Conservation (phyloP, 2,329 filamentous ascomycete genomes). For the Venturiaceae sp. region DNA sequence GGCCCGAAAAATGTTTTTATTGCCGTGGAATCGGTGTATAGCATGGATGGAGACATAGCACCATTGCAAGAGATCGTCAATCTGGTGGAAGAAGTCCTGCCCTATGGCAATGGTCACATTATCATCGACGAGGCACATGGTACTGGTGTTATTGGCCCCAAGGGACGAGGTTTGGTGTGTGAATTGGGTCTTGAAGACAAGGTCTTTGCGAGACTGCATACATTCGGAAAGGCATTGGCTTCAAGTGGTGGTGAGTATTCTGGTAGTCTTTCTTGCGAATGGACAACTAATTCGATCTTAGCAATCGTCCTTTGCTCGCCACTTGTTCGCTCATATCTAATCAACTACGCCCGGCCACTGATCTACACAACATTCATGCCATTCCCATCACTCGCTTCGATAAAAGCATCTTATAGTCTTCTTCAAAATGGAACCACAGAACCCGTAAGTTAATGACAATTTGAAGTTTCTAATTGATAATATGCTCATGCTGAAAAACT, state of each 20-base stretch:
- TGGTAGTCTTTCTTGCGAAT: background rate
- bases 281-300: slow-evolving; percentile 16
- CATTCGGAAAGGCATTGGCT: slow-evolving; percentile 54
- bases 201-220: slow-evolving; percentile 47
- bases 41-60: slow-evolving; percentile 72
- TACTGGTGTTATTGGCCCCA: slow-evolving; percentile 47
- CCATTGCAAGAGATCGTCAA: slow-evolving; percentile 52
- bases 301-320: slow-evolving; percentile 54
- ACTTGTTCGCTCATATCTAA: slow-evolving; percentile 51
- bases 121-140: slow-evolving; percentile 63
- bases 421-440: slow-evolving; percentile 42
- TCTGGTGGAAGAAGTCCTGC: slow-evolving; percentile 46
- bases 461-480: slow-evolving; percentile 11
- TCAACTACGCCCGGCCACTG: slow-evolving; percentile 66
- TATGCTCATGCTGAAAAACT: background rate
- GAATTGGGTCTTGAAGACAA: slow-evolving; percentile 42
- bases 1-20: slow-evolving; percentile 22
- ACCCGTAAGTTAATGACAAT: slow-evolving; percentile 22
- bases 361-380: slow-evolving; percentile 67
- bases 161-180: slow-evolving; percentile 50
- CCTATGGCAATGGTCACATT: slow-evolving; percentile 49
- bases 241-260: slow-evolving; percentile 54
- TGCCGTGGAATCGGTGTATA: slow-evolving; percentile 44
- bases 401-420: slow-evolving; percentile 48
- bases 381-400: slow-evolving; percentile 49